Evolutionary conservation across 108 stramenopile genomes (phyloP).

Genomic region (Fragilariopsis cylindrus): DNA sequence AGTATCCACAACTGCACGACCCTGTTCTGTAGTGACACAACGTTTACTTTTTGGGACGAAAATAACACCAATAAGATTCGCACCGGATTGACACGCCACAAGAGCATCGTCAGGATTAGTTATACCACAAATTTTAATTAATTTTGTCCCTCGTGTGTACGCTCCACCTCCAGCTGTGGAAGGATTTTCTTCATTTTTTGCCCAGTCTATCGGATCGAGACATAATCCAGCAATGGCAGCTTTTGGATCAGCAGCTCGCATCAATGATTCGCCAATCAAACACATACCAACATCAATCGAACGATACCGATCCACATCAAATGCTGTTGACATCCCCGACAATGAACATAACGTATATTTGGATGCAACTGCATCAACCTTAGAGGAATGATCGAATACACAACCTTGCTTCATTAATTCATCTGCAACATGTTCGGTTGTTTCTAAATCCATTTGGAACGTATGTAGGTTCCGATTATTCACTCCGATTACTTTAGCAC

Average conservation of each 20-base stretch:
- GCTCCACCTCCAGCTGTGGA: constrained; percentile 56
- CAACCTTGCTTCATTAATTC: constrained; percentile 51
- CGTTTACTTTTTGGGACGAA: constrained; percentile 90
- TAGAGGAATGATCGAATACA: constrained; percentile 48
- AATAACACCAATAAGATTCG: constrained; percentile 95
- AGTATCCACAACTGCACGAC: constrained; percentile 69
- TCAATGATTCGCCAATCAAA: constrained; percentile 97
- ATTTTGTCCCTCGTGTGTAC: constrained; percentile 76
- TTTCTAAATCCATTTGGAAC: constrained; percentile 93
- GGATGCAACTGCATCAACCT: constrained; percentile 14
- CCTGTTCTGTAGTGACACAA: constrained; percentile 67
- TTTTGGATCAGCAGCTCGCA: constrained; percentile 89
- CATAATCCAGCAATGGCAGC: constrained; percentile 83
- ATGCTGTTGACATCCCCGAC: constrained; percentile 86
- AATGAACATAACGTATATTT: constrained; percentile 70
- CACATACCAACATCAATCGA: constrained; percentile 86
- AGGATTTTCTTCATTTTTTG: constrained; percentile 8
- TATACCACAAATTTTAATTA: constrained; percentile 95
- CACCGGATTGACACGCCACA: constrained; percentile 87
- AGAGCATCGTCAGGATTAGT: constrained; percentile 90
- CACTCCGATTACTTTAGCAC: constrained; percentile 95
- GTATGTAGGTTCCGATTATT: constrained; percentile 99
- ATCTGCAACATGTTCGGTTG: constrained; percentile 80
- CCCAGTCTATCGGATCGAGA: constrained; percentile 81
- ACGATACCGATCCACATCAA: constrained; percentile 89